Base-by-base conservation (phyloP, 257 asterid species). In the Gentiana macrophylla region DNA sequence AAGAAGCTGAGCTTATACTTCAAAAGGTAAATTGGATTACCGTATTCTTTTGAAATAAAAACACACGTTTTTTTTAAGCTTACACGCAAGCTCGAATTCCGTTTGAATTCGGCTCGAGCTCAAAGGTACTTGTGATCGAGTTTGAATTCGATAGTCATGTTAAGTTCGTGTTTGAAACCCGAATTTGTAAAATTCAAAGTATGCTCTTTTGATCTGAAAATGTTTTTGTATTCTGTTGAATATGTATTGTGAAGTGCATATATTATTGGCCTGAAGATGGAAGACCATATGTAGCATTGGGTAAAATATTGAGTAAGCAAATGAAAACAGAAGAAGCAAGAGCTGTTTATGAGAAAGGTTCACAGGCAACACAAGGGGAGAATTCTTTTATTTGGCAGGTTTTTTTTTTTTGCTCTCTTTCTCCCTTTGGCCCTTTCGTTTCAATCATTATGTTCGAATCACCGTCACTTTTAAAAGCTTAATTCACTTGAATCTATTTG, bases 381-480 rank as follows among this genome's bases (percentile, higher is more conserved):
- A 91, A 91, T 65, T 79, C 98, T n/a, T 91, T 76, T 75, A 83
- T 91, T 70, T 91, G 96, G 97, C 98, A 91, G 96, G 98, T 87
- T 73, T 43, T 77, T 68, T 12, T 43, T 77, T 68, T 12, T 63
- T 55, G 62, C 51, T 50, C 32, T 57, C 46, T 41, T 41, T 41
- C 6, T 7, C 11, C 37, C 11, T 53, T 24, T 32, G 8, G 34
- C 49, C 36, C 4, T 49, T 64, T 7, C 46, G 9, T 41, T 41
- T 7, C 9, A 11, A 41, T 5, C 6, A 41, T 41, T 7, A 10
- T 41, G 46, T 41, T 41, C 9, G 46, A 41, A 41, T 65, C 6
- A 41, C 9, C 2, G 46, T 41, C 9, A 64, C 60, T 52, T 48
- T 35, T 43, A 56, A 44, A 35, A 45, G 54, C 24, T 24, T 69